Evolutionary conservation across 2,329 filamentous ascomycete genomes (phyloP).

Genomic region (Colletotrichum sp.): DNA sequence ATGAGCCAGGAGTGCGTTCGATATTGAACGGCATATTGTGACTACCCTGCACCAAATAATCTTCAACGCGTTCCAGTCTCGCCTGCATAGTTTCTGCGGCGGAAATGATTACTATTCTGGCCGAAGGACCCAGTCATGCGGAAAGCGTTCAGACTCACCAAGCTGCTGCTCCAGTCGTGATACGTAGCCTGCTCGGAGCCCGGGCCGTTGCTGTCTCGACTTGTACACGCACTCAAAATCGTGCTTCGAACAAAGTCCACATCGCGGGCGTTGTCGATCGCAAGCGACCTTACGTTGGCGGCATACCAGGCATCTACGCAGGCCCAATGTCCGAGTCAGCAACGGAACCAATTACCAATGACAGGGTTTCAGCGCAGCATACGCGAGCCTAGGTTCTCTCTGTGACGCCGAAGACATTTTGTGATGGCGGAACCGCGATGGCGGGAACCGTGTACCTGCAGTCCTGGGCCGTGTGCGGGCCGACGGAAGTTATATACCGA

Average conservation of each 20-base stretch:
- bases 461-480: neutral
- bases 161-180: neutral
- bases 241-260: neutral
- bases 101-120: neutral
- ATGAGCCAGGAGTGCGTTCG: neutral
- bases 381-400: neutral
- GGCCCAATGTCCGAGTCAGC: neutral
- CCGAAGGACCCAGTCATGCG: neutral
- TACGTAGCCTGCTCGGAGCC: neutral
- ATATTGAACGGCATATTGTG: neutral
- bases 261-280: neutral
- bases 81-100: neutral
- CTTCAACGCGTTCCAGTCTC: neutral
- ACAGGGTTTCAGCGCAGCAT: neutral
- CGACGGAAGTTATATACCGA: neutral
- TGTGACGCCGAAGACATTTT: neutral
- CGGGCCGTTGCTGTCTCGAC: neutral
- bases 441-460: neutral
- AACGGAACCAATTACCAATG: neutral
- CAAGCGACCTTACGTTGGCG: neutral
- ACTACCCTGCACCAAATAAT: neutral
- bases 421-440: neutral
- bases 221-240: neutral
- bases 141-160: neutral
- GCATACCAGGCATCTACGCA: neutral